Evolutionary conservation across 495 filamentous ascomycete species (phyloP).

Genomic region (Aspergillus bridgeri): DNA sequence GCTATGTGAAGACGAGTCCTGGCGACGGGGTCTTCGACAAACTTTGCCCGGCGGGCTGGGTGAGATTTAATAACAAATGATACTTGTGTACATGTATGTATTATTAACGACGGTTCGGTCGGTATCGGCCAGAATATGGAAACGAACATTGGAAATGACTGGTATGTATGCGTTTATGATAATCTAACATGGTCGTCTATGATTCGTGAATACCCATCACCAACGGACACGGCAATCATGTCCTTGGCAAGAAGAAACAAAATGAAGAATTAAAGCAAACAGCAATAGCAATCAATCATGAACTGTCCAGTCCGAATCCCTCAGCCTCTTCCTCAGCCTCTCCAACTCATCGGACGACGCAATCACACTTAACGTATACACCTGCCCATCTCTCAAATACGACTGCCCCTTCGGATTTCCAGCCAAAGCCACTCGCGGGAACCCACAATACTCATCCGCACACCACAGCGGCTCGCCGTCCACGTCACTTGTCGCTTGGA

Average conservation of each 20-base stretch:
- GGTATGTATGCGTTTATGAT: background rate
- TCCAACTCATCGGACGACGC: slow-evolving; percentile 19
- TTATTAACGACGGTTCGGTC: background rate
- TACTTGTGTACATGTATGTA: background rate
- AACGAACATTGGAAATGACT: background rate
- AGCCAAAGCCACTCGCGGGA: slow-evolving; percentile 17
- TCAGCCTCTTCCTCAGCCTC: slow-evolving; percentile 11
- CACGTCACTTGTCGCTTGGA: slow-evolving; percentile 7
- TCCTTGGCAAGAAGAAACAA: too few species aligned
- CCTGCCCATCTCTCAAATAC: slow-evolving; percentile 7
- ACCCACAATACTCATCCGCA: slow-evolving; percentile 13
- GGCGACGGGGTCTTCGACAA: background rate
- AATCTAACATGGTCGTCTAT: background rate
- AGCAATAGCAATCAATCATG: background rate
- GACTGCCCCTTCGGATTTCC: slow-evolving; percentile 19
- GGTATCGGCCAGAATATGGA: background rate
- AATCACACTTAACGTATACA: slow-evolving; percentile 13
- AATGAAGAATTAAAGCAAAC: too few species aligned
- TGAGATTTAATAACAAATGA: background rate
- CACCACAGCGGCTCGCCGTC: slow-evolving; percentile 20
- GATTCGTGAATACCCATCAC: too few species aligned
- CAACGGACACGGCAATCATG: too few species aligned
- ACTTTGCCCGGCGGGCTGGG: background rate
- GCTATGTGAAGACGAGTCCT: background rate
- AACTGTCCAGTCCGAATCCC: slow-evolving; percentile 8